Evolutionary conservation across 1,284 basidiomycete species (phyloP), one percentile per base, ranked within the genome.

Genomic region (Laetiporus sulphureus): DNA sequence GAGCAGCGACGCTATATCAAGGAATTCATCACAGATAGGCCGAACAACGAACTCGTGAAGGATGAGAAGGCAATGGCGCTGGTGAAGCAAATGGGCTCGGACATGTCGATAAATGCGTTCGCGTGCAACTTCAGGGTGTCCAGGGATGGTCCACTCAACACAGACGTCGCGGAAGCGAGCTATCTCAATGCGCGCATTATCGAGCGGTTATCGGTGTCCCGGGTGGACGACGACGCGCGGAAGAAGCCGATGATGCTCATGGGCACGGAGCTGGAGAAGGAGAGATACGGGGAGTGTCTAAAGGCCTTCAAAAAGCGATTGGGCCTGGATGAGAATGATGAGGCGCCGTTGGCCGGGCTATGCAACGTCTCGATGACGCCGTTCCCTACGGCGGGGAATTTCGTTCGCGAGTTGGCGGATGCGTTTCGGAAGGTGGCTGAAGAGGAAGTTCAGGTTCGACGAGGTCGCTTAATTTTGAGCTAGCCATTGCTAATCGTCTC

Each of bases 71-170:
- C 66, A 3, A 53, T 59, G 53, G 45, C 54, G 2, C 42, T 66
- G 12, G 45, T 68, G 32, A 48, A 55, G 19, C 38, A 54, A 15
- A 46, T 73, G 21, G 71, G 66, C 11, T 66, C 68, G 5, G 71
- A 74, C 46, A 57, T 72, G 23, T 60, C 54, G 38, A 70, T 73
- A 55, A 72, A 72, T 47, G 60, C 64, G 2, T 73, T 73, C 44
- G 62, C 67, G 5, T 64, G 62, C 55, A 73, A 73, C 55, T 73
- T 73, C 58, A 53, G 58, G 22, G 43, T 65, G 41, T 41, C 40
- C 12, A 23, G 25, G 32, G 51, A 63, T 32, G 65, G 61, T 12
- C 39, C 43, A 18, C 31, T 59, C 33, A 74, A 74, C 53, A 48
- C 50, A 11, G 67, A 72, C 51, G 58, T 73, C 42, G 60, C 53